Base-by-base conservation (phyloP, 2,329 filamentous ascomycete species). In the Aspergillus sp. region DNA sequence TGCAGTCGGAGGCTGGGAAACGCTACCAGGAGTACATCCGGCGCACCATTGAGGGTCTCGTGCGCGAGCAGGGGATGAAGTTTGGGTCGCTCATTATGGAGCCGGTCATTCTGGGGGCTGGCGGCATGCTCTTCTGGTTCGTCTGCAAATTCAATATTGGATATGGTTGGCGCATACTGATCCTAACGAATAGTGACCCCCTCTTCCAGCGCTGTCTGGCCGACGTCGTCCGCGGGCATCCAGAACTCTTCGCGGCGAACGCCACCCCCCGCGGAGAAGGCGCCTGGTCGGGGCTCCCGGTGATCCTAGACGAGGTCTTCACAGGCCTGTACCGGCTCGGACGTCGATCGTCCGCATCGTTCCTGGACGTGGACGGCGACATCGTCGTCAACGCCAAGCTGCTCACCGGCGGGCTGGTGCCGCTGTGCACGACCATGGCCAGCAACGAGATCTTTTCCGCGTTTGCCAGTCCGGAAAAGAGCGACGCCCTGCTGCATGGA, bases 251-350 rank as follows among this genome's bases (percentile, higher is more conserved):
- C 59, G 70, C 48, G 5, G 69, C 73, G 59, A 70, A 49, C 5
- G 69, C 73, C 36, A n/a, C 49, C 5, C n/a, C 19, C 13, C 19
- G 17, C 16, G 16, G 19, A 25, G 46, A 45, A 5, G 54, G 63
- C 49, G 59, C 63, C 16, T 95, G 90, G 90, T 78, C 78, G 1
- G 89, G 90, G 2, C 80, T 95, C 3, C 90, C 91, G 0, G 75
- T 95, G 36, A 78, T 95, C 60, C 90, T 91, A 58, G 90, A 96
- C 65, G 91, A 95, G 67, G 90, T 95, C 32, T 95, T 96, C 71
- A 93, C 89, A 0, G 90, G 90, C 1, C 76, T 95, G 4, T 92
- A 92, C 68, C 88, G 91, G 11, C 83, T 96, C 0, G 90, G 91
- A 2, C 82, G 85, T 36, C 84, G 87, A 64, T 85, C 82, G 1